Conservation (phyloP, 306 rosid species). For the Senna siamea region DNA sequence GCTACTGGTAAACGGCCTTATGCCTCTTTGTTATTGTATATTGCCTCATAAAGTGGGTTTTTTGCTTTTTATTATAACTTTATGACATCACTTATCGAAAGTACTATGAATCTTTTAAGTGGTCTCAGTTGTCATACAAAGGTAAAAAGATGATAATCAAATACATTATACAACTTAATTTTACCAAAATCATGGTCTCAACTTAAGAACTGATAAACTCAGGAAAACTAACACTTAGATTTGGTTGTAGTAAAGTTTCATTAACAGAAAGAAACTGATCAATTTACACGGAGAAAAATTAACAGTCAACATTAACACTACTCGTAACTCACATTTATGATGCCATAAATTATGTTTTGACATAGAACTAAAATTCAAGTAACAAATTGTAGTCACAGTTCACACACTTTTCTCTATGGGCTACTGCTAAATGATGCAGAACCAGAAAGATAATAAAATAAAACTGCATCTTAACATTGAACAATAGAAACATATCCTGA, state of each 20-base stretch:
- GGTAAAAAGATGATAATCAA: too few relatives aligned
- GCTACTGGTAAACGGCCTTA: not conserved
- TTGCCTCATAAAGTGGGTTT: too few relatives aligned
- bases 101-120: too few relatives aligned
- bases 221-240: too few relatives aligned
- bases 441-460: not conserved
- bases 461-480: too few relatives aligned
- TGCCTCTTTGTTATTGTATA: not conserved
- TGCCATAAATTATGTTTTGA: not conserved
- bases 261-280: not conserved
- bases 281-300: not conserved
- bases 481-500: too few relatives aligned
- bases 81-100: too few relatives aligned
- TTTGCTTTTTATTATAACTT: too few relatives aligned
- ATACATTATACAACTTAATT: too few relatives aligned
- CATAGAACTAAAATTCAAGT: not conserved
- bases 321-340: not conserved
- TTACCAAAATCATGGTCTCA: not conserved
- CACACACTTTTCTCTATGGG: not conserved
- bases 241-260: too few relatives aligned
- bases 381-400: not conserved
- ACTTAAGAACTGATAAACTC: too few relatives aligned
- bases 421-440: not conserved
- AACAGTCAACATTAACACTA: not conserved
- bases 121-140: too few relatives aligned